Base-by-base conservation (phyloP, 352 stramenopile species). In the Globisporangium parvum region DNA sequence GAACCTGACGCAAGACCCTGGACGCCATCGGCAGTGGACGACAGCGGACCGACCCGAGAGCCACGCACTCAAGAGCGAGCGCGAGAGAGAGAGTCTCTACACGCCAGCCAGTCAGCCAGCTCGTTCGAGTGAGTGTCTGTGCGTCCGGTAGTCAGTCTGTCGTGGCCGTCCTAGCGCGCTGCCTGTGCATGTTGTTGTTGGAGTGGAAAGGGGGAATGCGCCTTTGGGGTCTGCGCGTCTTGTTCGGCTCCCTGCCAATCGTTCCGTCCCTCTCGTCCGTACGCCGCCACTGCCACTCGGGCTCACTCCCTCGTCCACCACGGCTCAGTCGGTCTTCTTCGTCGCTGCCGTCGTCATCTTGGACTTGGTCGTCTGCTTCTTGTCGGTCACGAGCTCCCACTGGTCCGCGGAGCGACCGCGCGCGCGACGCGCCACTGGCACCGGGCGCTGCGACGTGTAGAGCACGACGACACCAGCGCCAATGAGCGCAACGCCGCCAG, bases 401-500 rank as follows among this genome's bases (percentile, higher is more conserved):
- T 51, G 49, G 35, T 53, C 55, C 15, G 51, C 55, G 11, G 55
- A 55, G 28, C 48, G 41, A 20, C 26, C 39, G 33, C 53, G 53
- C n/a, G 6, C 20, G 23, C 23, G 20, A 17, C 31, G 20, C 41
- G 18, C 6, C n/a, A 48, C 26, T 14, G 66, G 53, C 6, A 65
- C 47, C 26, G 66, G 66, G 21, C 70, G 69, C 47, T 77, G 69
- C 21, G 69, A 67, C 24, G 64, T 66, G 60, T 84, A 84, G 55
- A 84, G 64, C 45, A 85, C 61, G 4, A 84, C 67, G 47, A 72
- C 46, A 17, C 77, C 79, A 2, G 62, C 67, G 1, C 60, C 66
- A n/a, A 89, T 63, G 14, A 87, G 67, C 41, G 54, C 55, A 24
- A 89, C 49, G 39, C 79, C 79, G 28, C 68, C 74, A 0, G 57